Evolutionary conservation across 805 yeast genomes (phyloP), one percentile per base, ranked within the genome.

Genomic region (Candida andamanensis): DNA sequence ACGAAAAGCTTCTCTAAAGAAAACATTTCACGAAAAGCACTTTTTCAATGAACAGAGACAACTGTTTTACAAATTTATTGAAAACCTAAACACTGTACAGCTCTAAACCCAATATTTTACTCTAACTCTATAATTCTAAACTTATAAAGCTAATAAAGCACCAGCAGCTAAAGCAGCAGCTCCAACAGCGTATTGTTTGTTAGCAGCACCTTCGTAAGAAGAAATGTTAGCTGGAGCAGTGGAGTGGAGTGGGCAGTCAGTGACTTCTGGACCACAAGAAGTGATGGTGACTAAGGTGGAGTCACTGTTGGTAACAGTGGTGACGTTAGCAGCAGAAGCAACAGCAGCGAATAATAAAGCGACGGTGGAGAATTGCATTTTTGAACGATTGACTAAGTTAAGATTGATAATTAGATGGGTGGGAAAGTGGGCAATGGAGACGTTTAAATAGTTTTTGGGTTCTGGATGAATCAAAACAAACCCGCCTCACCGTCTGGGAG

Each of bases 281-380:
- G 65, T 60, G 58, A 63, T 52, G 58, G 70, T 64, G 27, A 57
- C 66, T 49, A 62, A 54, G 43, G 66, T 59, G 41, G 65, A 52
- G 32, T 50, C 37, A 26, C 40, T 27, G 20, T 47, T 55, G 37
- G 60, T 55, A 29, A 44, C 50, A 50, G 64, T 54, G n/a, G n/a
- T n/a, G 43, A 49, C 42, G 40, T 55, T 49, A 32, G 49, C 44
- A 44, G 56, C 54, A 32, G 56, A 54, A 41, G 26, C 45, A 29
- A 30, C 47, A 30, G 44, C 44, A 26, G 46, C 24, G 37, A 43
- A 40, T 29, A 39, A 37, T 28, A 43, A 34, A 25, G 47, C 47
- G 45, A 43, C 41, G 26, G 39, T 34, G 24, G 44, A 30, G 42
- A 63, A 65, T 59, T 65, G 69, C 71, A 65, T 65, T 55, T 40